phyloP scores from a whole-genome alignment of 768 basidiomycete genomes.

The Naganishia vaughanmartiniae region DNA sequence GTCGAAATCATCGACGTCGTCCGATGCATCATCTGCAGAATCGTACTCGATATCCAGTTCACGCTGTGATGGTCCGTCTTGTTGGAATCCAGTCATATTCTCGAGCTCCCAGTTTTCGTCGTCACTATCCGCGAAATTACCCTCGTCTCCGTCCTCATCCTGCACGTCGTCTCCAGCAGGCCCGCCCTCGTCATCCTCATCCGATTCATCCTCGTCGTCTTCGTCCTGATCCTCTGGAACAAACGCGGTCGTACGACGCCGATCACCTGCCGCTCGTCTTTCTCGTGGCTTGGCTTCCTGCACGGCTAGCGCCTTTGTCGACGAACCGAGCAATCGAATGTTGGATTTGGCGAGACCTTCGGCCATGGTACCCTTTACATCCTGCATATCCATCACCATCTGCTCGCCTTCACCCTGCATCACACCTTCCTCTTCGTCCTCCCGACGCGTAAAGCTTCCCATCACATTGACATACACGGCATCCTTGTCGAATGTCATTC shows the following conservation, averaged over 20 bases:
- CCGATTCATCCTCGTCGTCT: conserved; percentile 43
- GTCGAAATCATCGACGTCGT: conserved; percentile 52
- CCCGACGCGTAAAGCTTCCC: conserved; percentile 81
- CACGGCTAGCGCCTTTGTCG: conserved; percentile 64
- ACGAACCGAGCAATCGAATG: conserved; percentile 79
- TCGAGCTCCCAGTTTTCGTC: conserved; percentile 48
- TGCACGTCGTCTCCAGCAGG: conserved; percentile 33
- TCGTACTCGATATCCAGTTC: conserved; percentile 56
- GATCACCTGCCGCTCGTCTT: conserved; percentile 50
- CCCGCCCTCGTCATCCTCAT: conserved; percentile 39
- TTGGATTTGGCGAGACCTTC: conserved; percentile 76
- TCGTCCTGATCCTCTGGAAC: conserved; percentile 42
- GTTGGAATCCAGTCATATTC: conserved; percentile 56
- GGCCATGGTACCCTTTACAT: conserved; percentile 74
- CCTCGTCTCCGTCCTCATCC: conserved; percentile 41
- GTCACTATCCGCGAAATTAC: conserved; percentile 47
- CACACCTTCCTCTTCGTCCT: conserved; percentile 60
- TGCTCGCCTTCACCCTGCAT: conserved; percentile 88
- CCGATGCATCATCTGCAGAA: conserved; percentile 51
- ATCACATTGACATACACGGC: conserved; percentile 97
- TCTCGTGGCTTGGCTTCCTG: conserved; percentile 48
- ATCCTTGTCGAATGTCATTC: conserved; percentile 95
- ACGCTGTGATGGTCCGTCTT: conserved; percentile 58
- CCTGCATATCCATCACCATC: conserved; percentile 97
- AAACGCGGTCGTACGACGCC: conserved; percentile 34